These are phyloP conservation scores for Paracoccidioides lutzii DNA, from an alignment of 2,329 filamentous ascomycete species.

Conservation along the genomic window DNA sequence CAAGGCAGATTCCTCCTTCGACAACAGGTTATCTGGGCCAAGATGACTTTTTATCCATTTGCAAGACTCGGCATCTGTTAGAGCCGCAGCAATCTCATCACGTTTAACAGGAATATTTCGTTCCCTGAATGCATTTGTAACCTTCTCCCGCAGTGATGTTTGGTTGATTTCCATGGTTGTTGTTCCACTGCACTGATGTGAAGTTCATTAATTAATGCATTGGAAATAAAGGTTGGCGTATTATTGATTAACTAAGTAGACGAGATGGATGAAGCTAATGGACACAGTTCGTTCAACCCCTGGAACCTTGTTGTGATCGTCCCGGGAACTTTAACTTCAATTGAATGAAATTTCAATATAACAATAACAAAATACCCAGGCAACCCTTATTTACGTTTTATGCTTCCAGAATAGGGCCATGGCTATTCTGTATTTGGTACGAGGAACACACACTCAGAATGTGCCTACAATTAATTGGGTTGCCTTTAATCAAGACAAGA, in stretches of 20 bases:
- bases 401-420: no score
- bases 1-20: constrained; percentile 28
- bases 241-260: neutral
- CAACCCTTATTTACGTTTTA: no score
- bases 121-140: constrained; percentile 20
- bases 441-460: no score
- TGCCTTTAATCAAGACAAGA: no score
- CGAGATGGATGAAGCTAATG: neutral
- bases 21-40: constrained; percentile 23
- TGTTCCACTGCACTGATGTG: constrained; percentile 1
- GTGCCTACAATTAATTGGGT: no score
- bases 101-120: constrained; percentile 19
- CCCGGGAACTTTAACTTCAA: neutral
- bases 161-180: constrained; percentile 1
- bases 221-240: neutral
- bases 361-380: neutral
- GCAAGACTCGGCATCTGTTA: constrained; percentile 16
- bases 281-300: no score
- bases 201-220: neutral
- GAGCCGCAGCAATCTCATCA: constrained; percentile 18
- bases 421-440: no score
- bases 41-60: constrained; percentile 25
- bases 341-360: neutral
- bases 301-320: neutral
- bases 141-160: constrained; percentile 9